Evolutionary conservation across 78 protist species (phyloP).

Genomic region (Dictyostelium brefeldianum): DNA sequence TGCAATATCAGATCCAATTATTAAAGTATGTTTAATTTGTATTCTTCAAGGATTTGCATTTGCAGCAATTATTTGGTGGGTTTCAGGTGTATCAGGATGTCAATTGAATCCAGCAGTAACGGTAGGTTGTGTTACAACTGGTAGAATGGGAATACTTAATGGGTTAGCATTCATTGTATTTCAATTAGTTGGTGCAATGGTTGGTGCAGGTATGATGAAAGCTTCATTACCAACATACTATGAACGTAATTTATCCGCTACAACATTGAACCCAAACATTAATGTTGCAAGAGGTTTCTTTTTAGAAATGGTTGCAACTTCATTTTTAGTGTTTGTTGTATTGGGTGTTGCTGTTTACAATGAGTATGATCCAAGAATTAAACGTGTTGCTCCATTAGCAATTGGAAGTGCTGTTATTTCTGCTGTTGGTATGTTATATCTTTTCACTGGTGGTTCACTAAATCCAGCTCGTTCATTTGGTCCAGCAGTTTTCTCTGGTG

Average conservation of each 20-base stretch:
- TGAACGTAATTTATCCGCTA: conserved; percentile 55
- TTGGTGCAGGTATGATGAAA: conserved; percentile 67
- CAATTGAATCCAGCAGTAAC: conserved; percentile 82
- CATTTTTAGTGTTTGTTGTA: conserved; percentile 46
- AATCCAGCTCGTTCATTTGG: conserved; percentile 90
- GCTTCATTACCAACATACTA: conserved; percentile 50
- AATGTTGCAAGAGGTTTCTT: conserved; percentile 61
- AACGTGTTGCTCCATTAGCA: conserved; percentile 76
- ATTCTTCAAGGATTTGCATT: conserved; percentile 55
- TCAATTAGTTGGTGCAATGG: conserved; percentile 80
- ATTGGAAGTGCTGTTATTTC: conserved; percentile 82
- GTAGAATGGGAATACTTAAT: conserved; percentile 76
- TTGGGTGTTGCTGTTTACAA: conserved; percentile 67
- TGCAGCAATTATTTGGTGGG: conserved; percentile 59
- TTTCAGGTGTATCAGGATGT: conserved; percentile 77
- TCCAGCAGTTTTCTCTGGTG: conserved; percentile 57
- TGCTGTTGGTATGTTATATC: conserved; percentile 55
- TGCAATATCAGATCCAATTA: not conserved
- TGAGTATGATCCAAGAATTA: conserved; percentile 60
- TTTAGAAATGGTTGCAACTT: conserved; percentile 67
- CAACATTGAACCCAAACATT: conserved; percentile 14
- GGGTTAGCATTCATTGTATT: conserved; percentile 60
- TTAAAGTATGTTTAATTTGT: conserved; percentile 8
- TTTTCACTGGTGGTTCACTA: conserved; percentile 87
- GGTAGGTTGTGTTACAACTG: conserved; percentile 39